Evolutionary conservation across 768 basidiomycete species (phyloP).

Genomic region (Mrakia hoshinonis): DNA sequence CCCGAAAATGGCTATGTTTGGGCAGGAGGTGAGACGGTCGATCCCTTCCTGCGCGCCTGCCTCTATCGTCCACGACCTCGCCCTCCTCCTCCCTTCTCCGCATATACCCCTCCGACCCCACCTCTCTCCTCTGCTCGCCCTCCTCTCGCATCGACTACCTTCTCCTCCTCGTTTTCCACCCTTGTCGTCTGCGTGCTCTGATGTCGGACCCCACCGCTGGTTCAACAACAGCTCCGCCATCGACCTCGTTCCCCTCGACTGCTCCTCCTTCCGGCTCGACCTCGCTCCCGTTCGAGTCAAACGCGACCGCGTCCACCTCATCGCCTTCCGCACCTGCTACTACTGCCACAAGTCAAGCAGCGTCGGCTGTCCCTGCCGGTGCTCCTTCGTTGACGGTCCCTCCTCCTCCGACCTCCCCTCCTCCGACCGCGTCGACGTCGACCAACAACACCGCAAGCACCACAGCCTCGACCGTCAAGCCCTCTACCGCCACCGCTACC

Average conservation of each 20-base stretch:
- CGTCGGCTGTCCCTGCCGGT: neutral
- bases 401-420: neutral
- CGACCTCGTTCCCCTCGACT: no score
- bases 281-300: neutral
- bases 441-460: constrained; percentile 3
- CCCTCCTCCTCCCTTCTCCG: neutral
- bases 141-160: neutral
- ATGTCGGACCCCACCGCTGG: neutral
- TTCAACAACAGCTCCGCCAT: no score
- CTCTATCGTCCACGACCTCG: neutral
- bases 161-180: neutral
- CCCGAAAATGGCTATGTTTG: no score
- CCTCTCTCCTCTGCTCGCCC: neutral
- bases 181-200: neutral
- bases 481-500: neutral
- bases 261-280: neutral
- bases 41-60: neutral
- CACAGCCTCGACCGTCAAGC: neutral
- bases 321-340: neutral
- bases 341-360: neutral
- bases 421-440: neutral
- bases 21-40: neutral
- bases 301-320: neutral
- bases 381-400: neutral
- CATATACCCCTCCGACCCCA: neutral